Conservation (phyloP, 371 early-diverging fungal species). For the Lichtheimia hyalospora region DNA sequence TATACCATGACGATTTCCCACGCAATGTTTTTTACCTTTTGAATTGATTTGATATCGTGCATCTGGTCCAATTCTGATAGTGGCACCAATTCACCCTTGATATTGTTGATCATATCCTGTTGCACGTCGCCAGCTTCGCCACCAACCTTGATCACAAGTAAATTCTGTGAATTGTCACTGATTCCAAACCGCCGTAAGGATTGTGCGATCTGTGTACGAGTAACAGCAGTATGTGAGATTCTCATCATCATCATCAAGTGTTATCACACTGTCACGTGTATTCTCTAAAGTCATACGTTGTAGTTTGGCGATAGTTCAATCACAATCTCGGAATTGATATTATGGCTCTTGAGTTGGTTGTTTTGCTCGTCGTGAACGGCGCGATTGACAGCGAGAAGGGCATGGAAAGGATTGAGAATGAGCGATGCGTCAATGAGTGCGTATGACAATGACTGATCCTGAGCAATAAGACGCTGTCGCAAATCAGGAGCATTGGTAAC, state of each 20-base stretch:
- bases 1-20: no score
- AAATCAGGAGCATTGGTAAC: conserved; percentile 54
- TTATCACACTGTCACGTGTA: not conserved
- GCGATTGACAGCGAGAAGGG: conserved; percentile 49
- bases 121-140: conserved; percentile 38
- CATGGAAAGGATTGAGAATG: conserved; percentile 49
- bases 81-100: conserved; percentile 42
- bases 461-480: conserved; percentile 45
- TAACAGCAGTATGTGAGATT: not conserved
- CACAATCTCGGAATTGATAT: conserved; percentile 57
- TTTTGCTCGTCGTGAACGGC: conserved; percentile 49
- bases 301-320: conserved; percentile 55
- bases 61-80: conserved; percentile 24
- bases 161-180: conserved; percentile 36
- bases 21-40: conserved; percentile 32
- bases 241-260: not conserved
- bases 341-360: conserved; percentile 54
- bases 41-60: conserved; percentile 28
- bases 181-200: conserved; percentile 56
- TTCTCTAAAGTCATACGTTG: conserved; percentile 34
- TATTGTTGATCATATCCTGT: conserved; percentile 26
- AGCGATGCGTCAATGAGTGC: conserved; percentile 55
- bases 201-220: conserved; percentile 46
- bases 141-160: conserved; percentile 55
- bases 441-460: conserved; percentile 46